A percentile compares a stretch with the other conserved stretches of the same genome.
phyloP scores from a whole-genome alignment of 345 rosid genomes.

The Viola odorata region DNA sequence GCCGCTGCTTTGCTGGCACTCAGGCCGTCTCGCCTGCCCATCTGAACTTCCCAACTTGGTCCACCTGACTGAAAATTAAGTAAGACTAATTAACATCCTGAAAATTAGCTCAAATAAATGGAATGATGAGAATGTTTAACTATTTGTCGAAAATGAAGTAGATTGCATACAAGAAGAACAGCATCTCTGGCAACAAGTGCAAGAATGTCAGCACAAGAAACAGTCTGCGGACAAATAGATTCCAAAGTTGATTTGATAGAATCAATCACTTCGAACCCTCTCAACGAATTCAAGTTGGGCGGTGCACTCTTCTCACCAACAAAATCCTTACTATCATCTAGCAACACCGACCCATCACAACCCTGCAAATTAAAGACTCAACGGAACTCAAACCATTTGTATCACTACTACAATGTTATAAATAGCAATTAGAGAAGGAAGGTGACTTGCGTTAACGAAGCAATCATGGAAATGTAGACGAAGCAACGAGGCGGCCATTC shows the following conservation, averaged over 20 bases:
- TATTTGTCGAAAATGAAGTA: neutral
- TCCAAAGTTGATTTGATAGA: conserved; percentile 61
- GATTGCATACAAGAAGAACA: conserved; percentile 48
- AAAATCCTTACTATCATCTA: conserved; percentile 54
- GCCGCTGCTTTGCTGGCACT: conserved; percentile 66
- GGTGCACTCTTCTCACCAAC: conserved; percentile 80
- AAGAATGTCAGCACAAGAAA: conserved; percentile 87
- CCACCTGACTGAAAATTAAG: conserved; percentile 59
- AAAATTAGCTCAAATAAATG: neutral
- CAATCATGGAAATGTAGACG: neutral
- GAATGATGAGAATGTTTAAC: neutral
- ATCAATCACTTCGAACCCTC: conserved; percentile 83
- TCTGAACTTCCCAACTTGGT: conserved; percentile 77
- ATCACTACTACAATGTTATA: neutral
- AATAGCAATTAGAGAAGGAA: neutral
- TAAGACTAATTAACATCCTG: neutral
- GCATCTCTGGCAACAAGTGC: conserved; percentile 77
- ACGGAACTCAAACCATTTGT: neutral
- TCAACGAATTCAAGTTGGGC: conserved; percentile 69
- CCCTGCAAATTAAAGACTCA: conserved; percentile 39
- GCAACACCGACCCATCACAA: conserved; percentile 75
- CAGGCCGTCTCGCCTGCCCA: conserved; percentile 68
- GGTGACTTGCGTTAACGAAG: conserved; percentile 14
- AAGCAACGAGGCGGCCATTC: conserved; percentile 18
- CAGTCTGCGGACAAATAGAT: conserved; percentile 62